These are phyloP conservation scores for Rhodotorula kratochvilovae DNA, from an alignment of 768 basidiomycete species.

Conservation along the genomic window DNA sequence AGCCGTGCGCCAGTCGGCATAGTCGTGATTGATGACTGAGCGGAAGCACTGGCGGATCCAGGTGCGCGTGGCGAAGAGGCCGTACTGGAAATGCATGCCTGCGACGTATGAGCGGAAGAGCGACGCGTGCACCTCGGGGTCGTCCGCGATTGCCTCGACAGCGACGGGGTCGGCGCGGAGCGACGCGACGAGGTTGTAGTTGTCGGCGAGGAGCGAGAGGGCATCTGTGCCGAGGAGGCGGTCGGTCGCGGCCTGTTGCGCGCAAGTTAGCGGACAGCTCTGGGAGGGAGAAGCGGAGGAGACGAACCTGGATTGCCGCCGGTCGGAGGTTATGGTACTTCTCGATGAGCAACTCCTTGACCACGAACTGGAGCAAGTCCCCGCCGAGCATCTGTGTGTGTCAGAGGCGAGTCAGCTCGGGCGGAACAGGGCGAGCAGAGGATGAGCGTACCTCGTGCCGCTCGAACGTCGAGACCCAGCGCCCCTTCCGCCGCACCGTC, in stretches of 20 bases:
- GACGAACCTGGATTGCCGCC: constrained; percentile 1
- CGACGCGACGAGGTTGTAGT: not conserved
- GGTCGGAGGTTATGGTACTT: not conserved
- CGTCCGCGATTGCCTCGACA: not conserved
- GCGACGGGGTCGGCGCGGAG: constrained; percentile 9
- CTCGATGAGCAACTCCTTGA: constrained; percentile 14
- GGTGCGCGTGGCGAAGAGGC: not conserved
- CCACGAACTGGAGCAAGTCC: not conserved
- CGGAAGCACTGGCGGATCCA: constrained; percentile 24
- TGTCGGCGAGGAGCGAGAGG: not conserved
- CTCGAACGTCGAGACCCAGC: not conserved
- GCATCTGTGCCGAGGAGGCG: not conserved
- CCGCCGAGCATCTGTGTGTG: not conserved
- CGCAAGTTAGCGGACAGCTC: too few species aligned
- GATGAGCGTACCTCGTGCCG: not conserved
- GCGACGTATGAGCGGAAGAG: constrained; percentile 22
- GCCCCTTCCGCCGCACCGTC: not conserved
- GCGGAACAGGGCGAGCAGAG: not conserved
- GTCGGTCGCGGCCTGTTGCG: not conserved
- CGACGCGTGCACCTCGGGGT: not conserved
- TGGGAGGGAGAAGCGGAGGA: not conserved
- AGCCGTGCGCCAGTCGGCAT: not conserved
- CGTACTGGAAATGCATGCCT: constrained; percentile 10
- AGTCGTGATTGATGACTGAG: not conserved
- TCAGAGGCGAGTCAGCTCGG: too few species aligned